phyloP scores from a whole-genome alignment of 345 rosid species.

The Lagerstroemia speciosa region DNA sequence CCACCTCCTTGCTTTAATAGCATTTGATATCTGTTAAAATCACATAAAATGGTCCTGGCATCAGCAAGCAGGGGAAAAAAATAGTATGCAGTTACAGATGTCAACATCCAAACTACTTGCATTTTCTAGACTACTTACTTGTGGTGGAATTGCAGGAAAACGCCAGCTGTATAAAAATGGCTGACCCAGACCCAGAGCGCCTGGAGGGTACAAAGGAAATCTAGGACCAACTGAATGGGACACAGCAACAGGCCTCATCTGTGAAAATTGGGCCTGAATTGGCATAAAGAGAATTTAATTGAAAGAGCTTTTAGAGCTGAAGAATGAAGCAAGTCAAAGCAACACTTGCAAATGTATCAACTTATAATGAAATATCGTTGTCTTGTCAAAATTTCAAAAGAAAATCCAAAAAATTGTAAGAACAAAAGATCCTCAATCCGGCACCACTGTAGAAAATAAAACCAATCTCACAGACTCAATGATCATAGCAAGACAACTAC shows the following conservation, averaged over 20 bases:
- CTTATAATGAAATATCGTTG: neutral
- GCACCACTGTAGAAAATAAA: neutral
- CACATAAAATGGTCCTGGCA: neutral
- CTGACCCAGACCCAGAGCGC: constrained; percentile 61
- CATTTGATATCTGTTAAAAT: too few species aligned
- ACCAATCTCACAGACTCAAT: neutral
- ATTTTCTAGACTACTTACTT: neutral
- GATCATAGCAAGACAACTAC: neutral
- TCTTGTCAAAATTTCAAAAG: neutral
- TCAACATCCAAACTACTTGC: neutral
- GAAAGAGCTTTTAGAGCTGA: too few species aligned
- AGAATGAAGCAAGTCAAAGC: too few species aligned
- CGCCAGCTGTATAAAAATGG: constrained; percentile 63
- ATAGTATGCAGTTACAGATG: neutral
- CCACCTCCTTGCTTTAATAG: too few species aligned
- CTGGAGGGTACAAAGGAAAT: constrained; percentile 69
- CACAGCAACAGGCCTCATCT: constrained; percentile 58
- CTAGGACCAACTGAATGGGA: constrained; percentile 49
- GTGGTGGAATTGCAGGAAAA: constrained; percentile 58
- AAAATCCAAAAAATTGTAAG: neutral
- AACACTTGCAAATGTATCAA: neutral
- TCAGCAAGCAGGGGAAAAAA: neutral
- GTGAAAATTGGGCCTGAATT: constrained; percentile 63
- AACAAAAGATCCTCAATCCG: neutral
- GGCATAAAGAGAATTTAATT: too few species aligned